Conservation (phyloP, 176 grass and related monocot species). For the Oryza coarctata region DNA sequence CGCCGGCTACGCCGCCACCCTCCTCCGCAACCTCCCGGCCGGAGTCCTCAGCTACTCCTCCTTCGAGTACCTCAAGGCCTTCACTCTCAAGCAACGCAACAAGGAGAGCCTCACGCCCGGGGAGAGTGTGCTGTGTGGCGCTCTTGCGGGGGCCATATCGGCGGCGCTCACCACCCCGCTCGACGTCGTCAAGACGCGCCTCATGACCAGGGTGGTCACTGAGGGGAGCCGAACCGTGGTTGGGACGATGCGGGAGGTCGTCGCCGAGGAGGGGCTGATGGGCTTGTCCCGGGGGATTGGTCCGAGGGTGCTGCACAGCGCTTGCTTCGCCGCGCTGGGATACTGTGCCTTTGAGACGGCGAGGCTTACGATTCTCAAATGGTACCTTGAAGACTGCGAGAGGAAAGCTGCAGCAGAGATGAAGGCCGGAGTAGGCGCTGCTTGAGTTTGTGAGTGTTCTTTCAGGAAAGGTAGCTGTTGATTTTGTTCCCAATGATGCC, state of each 20-base stretch:
- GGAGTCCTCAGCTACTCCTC: constrained; percentile 92
- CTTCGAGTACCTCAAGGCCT: constrained; percentile 94
- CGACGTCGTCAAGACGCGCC: constrained; percentile 83
- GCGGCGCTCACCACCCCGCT: constrained; percentile 78
- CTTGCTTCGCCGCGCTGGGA: constrained; percentile 79
- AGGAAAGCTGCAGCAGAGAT: constrained; percentile 18
- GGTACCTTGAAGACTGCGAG: constrained; percentile 49
- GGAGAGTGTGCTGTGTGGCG: constrained; percentile 78
- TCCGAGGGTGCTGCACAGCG: constrained; percentile 84
- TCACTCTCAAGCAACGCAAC: constrained; percentile 38
- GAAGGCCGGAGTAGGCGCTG: neutral
- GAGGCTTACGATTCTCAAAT: constrained; percentile 64
- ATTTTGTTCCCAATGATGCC: neutral
- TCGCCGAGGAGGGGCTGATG: constrained; percentile 66
- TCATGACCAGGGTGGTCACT: constrained; percentile 74
- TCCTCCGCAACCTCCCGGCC: constrained; percentile 75
- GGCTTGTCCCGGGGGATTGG: constrained; percentile 77
- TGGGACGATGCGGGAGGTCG: constrained; percentile 71
- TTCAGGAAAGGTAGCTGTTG: constrained; percentile 17
- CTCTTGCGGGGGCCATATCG: constrained; percentile 77
- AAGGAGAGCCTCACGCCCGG: constrained; percentile 56
- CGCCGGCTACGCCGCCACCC: constrained; percentile 78
- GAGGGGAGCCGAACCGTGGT: constrained; percentile 60
- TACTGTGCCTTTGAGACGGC: constrained; percentile 89
- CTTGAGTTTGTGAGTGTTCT: constrained; percentile 20